Conservation (phyloP, 306 rosid genomes). For the Hylodesmum podocarpum region DNA sequence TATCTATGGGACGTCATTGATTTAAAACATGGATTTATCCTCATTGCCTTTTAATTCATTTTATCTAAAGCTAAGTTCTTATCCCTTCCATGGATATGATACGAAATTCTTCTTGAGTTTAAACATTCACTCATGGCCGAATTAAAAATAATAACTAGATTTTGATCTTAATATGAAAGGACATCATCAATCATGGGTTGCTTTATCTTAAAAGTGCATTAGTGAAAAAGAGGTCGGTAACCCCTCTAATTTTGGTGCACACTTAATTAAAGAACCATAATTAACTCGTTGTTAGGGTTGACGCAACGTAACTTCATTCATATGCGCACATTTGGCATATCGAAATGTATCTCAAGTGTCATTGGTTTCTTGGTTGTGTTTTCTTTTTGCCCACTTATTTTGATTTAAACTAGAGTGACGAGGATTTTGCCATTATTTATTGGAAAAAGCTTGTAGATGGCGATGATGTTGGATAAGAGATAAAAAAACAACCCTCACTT, state of each 20-base stretch:
- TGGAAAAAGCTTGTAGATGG: slow-evolving; percentile 8
- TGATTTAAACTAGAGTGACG: background rate
- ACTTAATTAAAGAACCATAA: background rate
- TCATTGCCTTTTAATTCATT: slow-evolving; percentile 19
- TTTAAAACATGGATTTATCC: slow-evolving; percentile 3
- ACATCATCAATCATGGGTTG: background rate
- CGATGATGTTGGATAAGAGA: slow-evolving; percentile 41
- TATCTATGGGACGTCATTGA: background rate
- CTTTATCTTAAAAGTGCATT: slow-evolving; percentile 2
- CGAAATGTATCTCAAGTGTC: background rate
- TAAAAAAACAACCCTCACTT: slow-evolving; percentile 24
- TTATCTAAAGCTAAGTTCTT: slow-evolving; percentile 28
- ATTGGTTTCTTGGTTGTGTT: background rate
- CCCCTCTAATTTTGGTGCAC: background rate
- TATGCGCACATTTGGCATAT: background rate
- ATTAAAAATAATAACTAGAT: background rate
- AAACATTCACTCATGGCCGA: background rate
- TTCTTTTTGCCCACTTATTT: slow-evolving; percentile 15
- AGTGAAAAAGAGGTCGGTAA: background rate
- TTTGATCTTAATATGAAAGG: background rate
- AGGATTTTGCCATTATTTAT: slow-evolving; percentile 6
- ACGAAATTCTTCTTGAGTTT: background rate
- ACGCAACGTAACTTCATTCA: background rate
- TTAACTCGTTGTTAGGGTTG: background rate
- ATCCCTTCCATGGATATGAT: slow-evolving; percentile 28